Base-by-base conservation (phyloP, 2,329 filamentous ascomycete species). In the Botrytis squamosa region DNA sequence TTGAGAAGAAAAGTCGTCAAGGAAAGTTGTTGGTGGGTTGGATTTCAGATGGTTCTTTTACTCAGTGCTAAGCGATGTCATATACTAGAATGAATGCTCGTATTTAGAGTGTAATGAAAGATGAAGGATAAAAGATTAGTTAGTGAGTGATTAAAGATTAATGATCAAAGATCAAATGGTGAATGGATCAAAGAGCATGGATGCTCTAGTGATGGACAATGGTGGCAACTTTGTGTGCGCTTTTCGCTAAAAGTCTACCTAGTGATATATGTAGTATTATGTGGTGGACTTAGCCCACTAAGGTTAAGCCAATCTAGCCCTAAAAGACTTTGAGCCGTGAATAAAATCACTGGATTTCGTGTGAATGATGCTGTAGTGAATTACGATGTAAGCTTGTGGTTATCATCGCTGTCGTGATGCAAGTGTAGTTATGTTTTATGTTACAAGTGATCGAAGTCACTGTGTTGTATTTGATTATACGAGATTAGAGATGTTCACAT, bases 291-390 rank as follows among this genome's bases (percentile, higher is more conserved):
- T 9, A 55, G 10, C 33, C 44, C 44, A 67, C 46, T 42, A 68
- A 40, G 65, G 46, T 68, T 55, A 29, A 55, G 25, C 49, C 65
- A 57, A 57, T 33, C 49, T 68, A 68, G 66, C 66, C 66, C 49
- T 57, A 68, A 42, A 57, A 9, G 22, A 10, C 14, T 68, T 38
- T 33, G 18, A 33, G 38, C 18, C 16, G 36, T 25, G 18, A n/a
- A 1, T 25, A 16, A 57, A 68, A 14, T 42, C 25, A 20, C 33
- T 16, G 12, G 10, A 33, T 33, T 33, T 46, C 18, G 38, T 29
- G 5, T 29, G 29, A 29, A 46, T 4, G 4, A 29, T 29, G n/a
- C 20, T n/a, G 33, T 40, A 68, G 25, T 42, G 38, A 16, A 14
- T 55, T 18, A 57, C 9, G n/a, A 10, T 14, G 25, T 12, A 20